Percentiles rank a stretch among this genome's conserved stretches.
Evolutionary conservation across 768 basidiomycete species (phyloP).

Genomic region (Mycena leptocephala): DNA sequence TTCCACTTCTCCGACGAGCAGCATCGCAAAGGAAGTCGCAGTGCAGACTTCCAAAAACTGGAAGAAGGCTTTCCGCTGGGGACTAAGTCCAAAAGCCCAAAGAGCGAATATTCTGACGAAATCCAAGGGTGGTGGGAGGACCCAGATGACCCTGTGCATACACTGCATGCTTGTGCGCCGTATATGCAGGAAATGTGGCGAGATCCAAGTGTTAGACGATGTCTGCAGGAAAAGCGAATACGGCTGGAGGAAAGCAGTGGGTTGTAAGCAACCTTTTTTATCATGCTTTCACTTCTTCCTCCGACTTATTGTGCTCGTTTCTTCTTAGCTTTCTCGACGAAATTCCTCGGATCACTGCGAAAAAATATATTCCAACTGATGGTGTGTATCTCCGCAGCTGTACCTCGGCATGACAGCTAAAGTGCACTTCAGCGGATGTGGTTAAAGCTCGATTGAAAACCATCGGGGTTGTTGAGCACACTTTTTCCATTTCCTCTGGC

Average conservation of each 20-base stretch:
- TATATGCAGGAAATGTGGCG: conserved; percentile 85
- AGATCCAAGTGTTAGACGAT: conserved; percentile 76
- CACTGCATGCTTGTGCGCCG: conserved; percentile 73
- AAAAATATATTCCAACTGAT: conserved; percentile 87
- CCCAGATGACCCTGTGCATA: conserved; percentile 85
- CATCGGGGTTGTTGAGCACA: conserved; percentile 85
- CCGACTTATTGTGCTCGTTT: conserved; percentile 29
- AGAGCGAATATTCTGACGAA: conserved; percentile 79
- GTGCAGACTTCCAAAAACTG: conserved; percentile 79
- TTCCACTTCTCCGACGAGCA: conserved; percentile 43
- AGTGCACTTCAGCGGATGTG: conserved; percentile 71
- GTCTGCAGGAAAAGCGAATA: conserved; percentile 75
- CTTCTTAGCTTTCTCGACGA: conserved; percentile 82
- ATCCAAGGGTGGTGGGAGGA: conserved; percentile 91
- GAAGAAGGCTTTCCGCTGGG: conserved; percentile 77
- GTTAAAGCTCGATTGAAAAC: conserved; percentile 89
- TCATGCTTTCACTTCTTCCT: conserved; percentile 25
- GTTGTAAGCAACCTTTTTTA: conserved; percentile 70
- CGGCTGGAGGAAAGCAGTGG: conserved; percentile 89
- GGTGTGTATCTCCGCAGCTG: conserved; percentile 49
- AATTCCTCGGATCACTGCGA: conserved; percentile 84
- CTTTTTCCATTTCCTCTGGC: conserved; percentile 76
- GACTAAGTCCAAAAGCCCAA: conserved; percentile 73
- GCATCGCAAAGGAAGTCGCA: conserved; percentile 63
- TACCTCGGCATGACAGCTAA: conserved; percentile 33